Conservation (phyloP, 2,329 filamentous ascomycete genomes). For the Paecilomyces dactylethromorphus region DNA sequence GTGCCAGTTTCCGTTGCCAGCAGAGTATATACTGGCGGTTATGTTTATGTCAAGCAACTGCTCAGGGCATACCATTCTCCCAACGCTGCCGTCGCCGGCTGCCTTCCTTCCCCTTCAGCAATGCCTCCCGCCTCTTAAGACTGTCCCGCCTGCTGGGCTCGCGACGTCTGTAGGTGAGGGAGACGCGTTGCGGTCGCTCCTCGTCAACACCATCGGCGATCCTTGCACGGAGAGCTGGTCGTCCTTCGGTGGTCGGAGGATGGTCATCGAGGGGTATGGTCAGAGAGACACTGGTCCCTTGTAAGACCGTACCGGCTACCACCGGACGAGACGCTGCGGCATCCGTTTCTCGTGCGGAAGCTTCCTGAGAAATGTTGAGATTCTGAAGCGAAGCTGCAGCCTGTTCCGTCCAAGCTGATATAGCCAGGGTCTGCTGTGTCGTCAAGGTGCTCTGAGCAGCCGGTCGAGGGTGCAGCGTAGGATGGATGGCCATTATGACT, state of each 20-base stretch:
- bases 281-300: slow-evolving; percentile 57
- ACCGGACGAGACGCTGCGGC: slow-evolving; percentile 51
- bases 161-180: slow-evolving; percentile 44
- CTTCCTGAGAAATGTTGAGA: slow-evolving; percentile 25
- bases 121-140: slow-evolving; percentile 61
- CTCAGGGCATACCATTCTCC: slow-evolving; percentile 71
- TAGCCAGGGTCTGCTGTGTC: slow-evolving; percentile 45
- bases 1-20: slow-evolving; percentile 3
- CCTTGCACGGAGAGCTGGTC: slow-evolving; percentile 23
- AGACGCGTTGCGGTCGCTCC: slow-evolving; percentile 16
- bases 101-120: slow-evolving; percentile 87
- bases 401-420: slow-evolving; percentile 60
- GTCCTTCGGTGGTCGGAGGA: slow-evolving; percentile 19
- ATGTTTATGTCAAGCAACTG: not conserved
- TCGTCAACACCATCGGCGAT: slow-evolving; percentile 8
- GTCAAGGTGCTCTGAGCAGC: slow-evolving; percentile 21
- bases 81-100: slow-evolving; percentile 78
- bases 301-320: slow-evolving; percentile 36
- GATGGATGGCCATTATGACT: slow-evolving; percentile 38
- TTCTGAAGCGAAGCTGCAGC: slow-evolving; percentile 31
- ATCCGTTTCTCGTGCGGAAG: slow-evolving; percentile 6
- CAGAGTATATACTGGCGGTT: not conserved
- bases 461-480: slow-evolving; percentile 21
- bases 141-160: slow-evolving; percentile 55
- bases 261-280: slow-evolving; percentile 69